Evolutionary conservation across 106 monocot species (phyloP).

Genomic region (Allium fistulosum): DNA sequence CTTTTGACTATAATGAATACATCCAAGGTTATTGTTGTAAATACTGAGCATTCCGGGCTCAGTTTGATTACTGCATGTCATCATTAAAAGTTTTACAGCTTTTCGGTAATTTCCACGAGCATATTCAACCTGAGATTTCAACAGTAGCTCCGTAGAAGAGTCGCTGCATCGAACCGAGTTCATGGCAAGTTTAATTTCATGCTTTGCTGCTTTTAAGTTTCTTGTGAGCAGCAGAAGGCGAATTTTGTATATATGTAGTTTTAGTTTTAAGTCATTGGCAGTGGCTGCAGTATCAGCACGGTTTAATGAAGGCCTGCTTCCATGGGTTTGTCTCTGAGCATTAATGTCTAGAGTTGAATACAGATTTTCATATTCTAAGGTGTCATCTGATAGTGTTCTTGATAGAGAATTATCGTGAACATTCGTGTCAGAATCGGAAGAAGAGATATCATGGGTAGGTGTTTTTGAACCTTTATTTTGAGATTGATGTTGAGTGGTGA

Average conservation of each 20-base stretch:
- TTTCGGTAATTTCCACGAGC: slow-evolving; percentile 72
- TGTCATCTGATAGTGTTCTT: slow-evolving; percentile 57
- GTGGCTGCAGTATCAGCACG: slow-evolving; percentile 13
- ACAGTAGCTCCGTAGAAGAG: slow-evolving; percentile 60
- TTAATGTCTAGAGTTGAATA: slow-evolving; percentile 47
- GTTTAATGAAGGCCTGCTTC: slow-evolving; percentile 16
- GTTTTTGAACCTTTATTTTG: slow-evolving; percentile 14
- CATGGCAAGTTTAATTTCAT: slow-evolving; percentile 85
- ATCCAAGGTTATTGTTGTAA: slow-evolving; percentile 67
- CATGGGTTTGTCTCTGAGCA: too few relatives aligned
- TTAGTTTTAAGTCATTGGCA: slow-evolving; percentile 47
- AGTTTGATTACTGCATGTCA: slow-evolving; percentile 38
- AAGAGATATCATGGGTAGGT: slow-evolving; percentile 21
- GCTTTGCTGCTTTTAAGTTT: slow-evolving; percentile 73
- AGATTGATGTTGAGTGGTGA: slow-evolving; percentile 25
- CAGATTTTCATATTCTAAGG: slow-evolving; percentile 69
- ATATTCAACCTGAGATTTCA: slow-evolving; percentile 91
- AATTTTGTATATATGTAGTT: slow-evolving; percentile 64
- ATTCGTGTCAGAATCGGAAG: slow-evolving; percentile 26
- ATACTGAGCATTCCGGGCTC: slow-evolving; percentile 41
- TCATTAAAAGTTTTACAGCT: slow-evolving; percentile 58
- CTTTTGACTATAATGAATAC: slow-evolving; percentile 57
- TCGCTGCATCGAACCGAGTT: slow-evolving; percentile 71
- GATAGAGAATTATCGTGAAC: slow-evolving; percentile 27
- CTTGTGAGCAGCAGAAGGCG: slow-evolving; percentile 70